Evolutionary conservation across 169 alveolate species (phyloP).

Genomic region (Eimeria praecox): DNA sequence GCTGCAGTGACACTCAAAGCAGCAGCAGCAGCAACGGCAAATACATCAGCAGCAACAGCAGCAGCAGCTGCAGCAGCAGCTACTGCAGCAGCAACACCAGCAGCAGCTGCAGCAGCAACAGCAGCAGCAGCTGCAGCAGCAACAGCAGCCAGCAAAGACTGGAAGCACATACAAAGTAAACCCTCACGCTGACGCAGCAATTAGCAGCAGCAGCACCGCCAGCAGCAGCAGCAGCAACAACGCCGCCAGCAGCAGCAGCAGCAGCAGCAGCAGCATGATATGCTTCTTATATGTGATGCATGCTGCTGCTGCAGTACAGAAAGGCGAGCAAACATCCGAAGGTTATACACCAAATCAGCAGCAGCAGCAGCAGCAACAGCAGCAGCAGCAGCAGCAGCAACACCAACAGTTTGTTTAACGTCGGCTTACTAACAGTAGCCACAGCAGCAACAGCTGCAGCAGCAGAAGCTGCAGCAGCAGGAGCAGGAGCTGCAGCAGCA

Average conservation of each 20-base stretch:
- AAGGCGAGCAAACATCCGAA: neutral
- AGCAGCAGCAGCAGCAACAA: too few relatives aligned
- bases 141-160: neutral
- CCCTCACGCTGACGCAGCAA: neutral
- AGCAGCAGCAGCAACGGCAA: too few relatives aligned
- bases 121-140: neutral
- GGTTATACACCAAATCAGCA: too few relatives aligned
- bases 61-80: too few relatives aligned
- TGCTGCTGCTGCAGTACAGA: neutral
- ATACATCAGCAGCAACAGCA: too few relatives aligned
- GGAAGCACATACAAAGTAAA: neutral
- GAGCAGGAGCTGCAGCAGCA: neutral
- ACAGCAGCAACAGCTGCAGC: conserved; percentile 25
- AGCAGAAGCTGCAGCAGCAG: neutral
- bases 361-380: too few relatives aligned
- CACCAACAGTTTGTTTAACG: neutral
- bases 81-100: conserved; percentile 7
- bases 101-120: conserved; percentile 12
- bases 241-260: too few relatives aligned
- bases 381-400: conserved; percentile 44
- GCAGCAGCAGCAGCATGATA: too few relatives aligned
- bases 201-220: neutral
- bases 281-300: neutral
- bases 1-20: too few relatives aligned
- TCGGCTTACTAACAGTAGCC: neutral